Base-by-base conservation (phyloP, 352 stramenopile genomes). In the Pythium rhizo-oryzae region DNA sequence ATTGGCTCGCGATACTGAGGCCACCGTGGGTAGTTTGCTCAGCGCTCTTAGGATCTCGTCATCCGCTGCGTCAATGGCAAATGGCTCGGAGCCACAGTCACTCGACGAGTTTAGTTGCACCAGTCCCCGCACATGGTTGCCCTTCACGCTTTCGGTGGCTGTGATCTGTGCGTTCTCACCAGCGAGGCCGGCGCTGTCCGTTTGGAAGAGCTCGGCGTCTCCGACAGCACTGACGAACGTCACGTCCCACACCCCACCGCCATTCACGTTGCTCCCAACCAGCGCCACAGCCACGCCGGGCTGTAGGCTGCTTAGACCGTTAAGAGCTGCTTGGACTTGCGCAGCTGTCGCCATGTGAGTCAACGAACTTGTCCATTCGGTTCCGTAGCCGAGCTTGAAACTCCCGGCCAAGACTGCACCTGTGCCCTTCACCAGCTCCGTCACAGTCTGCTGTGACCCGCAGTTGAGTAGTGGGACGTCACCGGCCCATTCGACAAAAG, bases 401-500 rank as follows among this genome's bases (percentile, higher is more conserved):
- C 58, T 65, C 0, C 82, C 82, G 9, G 28, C 37, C 9, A 91
- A 64, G 4, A 30, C 46, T n/a, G 33, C 28, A 1, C 84, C 79
- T 9, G 67, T 83, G 2, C 81, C 81, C 39, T 60, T 55, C 13
- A 49, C 59, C 11, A 85, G 41, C 37, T 83, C 62, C 35, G 61
- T 56, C 8, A 90, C 77, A 5, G 65, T 83, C 59, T 90, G 81
- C 49, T 70, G 64, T 2, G 65, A 13, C 0, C 79, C 81, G 53
- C 81, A 90, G 9, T 72, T 64, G 18, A 90, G 47, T 0, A 68
- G 19, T 0, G 74, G 62, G 0, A 90, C 19, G 43, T 84, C 51
- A 8, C 79, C 78, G 8, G 74, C 69, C 73, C 72, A 83, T 16
- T 85, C 76, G 0, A 86, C 24, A 54, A 87, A 87, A 1, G 62